Conservation (phyloP, 1,284 basidiomycete genomes). For the Moesziomyces antarcticus region DNA sequence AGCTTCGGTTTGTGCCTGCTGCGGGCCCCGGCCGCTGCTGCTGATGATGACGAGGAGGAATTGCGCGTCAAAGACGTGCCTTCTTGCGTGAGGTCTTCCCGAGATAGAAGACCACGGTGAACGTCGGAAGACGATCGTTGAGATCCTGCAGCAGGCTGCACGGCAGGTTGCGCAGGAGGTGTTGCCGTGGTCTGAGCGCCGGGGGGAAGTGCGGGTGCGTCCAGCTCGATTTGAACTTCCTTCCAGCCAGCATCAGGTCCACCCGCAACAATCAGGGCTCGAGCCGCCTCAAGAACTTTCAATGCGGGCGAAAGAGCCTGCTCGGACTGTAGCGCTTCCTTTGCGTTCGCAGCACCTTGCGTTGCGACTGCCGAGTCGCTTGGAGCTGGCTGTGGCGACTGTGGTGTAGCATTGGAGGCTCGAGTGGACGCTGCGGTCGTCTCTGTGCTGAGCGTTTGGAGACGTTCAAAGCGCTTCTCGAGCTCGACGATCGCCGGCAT, state of each 20-base stretch:
- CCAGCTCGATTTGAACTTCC: slow-evolving; percentile 28
- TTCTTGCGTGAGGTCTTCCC: slow-evolving; percentile 14
- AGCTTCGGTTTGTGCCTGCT: slow-evolving; percentile 39
- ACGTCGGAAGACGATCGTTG: slow-evolving; percentile 16
- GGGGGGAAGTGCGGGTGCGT: slow-evolving; percentile 28
- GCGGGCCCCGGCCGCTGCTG: slow-evolving; percentile 16
- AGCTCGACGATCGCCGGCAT: slow-evolving; percentile 36
- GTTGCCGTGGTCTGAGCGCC: neutral
- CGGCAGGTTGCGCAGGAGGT: neutral
- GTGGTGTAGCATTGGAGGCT: neutral
- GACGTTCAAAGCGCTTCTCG: slow-evolving; percentile 29
- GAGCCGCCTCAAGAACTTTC: slow-evolving; percentile 32
- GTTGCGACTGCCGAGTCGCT: neutral
- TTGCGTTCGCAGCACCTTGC: neutral
- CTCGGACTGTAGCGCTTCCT: neutral
- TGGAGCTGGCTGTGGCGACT: neutral
- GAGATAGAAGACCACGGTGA: slow-evolving; percentile 14
- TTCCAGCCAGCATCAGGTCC: slow-evolving; percentile 37
- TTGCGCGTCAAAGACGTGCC: slow-evolving; percentile 29
- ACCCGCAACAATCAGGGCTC: slow-evolving; percentile 26
- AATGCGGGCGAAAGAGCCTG: slow-evolving; percentile 20
- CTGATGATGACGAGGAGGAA: slow-evolving; percentile 30
- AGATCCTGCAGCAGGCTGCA: slow-evolving; percentile 3
- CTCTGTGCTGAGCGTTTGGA: slow-evolving; percentile 5
- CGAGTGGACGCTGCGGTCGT: neutral